These are phyloP conservation scores for Pyricularia sp. DNA, from an alignment of 2,329 filamentous ascomycete genomes.

Conservation along the genomic window DNA sequence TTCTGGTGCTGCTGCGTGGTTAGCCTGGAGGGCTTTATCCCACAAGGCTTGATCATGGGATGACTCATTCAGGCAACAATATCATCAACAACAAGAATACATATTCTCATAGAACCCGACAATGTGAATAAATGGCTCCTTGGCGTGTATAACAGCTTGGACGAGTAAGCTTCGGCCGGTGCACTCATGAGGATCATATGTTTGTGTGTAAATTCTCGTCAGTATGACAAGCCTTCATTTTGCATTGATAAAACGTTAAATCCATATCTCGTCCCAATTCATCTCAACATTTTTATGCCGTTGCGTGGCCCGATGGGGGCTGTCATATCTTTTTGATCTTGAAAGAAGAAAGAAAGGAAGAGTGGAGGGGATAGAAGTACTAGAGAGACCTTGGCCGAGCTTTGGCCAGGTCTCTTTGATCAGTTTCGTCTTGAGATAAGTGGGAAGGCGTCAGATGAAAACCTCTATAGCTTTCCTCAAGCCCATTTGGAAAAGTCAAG, in stretches of 20 bases:
- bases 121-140: neutral
- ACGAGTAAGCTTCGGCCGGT: neutral
- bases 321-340: neutral
- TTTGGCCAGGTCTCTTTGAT: neutral
- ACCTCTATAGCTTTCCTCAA: neutral
- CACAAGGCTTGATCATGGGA: neutral
- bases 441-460: neutral
- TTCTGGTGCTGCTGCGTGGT: neutral
- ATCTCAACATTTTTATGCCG: constrained; percentile 27
- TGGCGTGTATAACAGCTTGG: neutral
- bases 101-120: neutral
- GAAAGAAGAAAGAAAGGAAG: neutral
- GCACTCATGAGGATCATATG: no score
- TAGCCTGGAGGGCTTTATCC: neutral
- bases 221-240: neutral
- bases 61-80: neutral
- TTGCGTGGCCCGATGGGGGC: constrained; percentile 21
- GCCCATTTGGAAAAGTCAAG: constrained; percentile 43
- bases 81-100: neutral
- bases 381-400: neutral
- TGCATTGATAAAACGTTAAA: neutral
- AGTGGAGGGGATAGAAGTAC: neutral
- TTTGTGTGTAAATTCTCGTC: neutral
- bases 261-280: constrained; percentile 1
- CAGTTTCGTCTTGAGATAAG: neutral